Conservation (phyloP, 2,329 filamentous ascomycete genomes). For the Aspergillus puulaauensis region DNA sequence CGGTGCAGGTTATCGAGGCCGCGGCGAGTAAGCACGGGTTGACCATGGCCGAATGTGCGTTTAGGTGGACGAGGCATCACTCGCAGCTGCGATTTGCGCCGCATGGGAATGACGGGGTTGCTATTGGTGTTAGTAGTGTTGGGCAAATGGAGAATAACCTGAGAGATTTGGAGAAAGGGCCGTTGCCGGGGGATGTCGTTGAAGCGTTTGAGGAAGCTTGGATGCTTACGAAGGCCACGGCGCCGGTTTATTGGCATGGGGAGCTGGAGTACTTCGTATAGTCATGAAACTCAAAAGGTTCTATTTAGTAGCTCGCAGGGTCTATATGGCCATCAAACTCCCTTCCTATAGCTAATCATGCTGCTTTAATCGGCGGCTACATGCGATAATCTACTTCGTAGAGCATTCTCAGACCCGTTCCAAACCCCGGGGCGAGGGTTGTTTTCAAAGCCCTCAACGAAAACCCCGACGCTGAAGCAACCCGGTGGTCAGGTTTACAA, state of each 20-base stretch:
- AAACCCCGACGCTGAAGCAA: too few species aligned
- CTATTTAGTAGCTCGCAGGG: neutral
- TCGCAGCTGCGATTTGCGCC: slow-evolving; percentile 1
- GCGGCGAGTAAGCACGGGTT: neutral
- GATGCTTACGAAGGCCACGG: slow-evolving; percentile 30
- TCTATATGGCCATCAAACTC: too few species aligned
- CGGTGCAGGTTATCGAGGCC: neutral
- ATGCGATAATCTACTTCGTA: too few species aligned
- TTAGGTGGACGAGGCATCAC: slow-evolving; percentile 8
- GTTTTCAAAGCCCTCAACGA: too few species aligned
- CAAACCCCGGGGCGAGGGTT: too few species aligned
- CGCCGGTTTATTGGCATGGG: slow-evolving; percentile 34
- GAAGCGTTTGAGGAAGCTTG: slow-evolving; percentile 40
- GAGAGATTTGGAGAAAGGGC: slow-evolving; percentile 38
- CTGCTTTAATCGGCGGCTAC: too few species aligned
- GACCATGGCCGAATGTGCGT: slow-evolving; percentile 9
- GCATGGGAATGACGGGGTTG: slow-evolving; percentile 4
- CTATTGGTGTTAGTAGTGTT: slow-evolving; percentile 18
- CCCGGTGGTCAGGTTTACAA: too few species aligned
- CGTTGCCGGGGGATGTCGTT: slow-evolving; percentile 41
- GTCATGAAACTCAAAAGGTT: neutral
- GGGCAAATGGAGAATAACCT: slow-evolving; percentile 43
- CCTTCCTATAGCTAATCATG: too few species aligned
- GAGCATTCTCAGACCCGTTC: too few species aligned
- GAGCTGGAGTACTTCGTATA: neutral